phyloP scores from a whole-genome alignment of 257 asterid species.

The Jasminum sambac region DNA sequence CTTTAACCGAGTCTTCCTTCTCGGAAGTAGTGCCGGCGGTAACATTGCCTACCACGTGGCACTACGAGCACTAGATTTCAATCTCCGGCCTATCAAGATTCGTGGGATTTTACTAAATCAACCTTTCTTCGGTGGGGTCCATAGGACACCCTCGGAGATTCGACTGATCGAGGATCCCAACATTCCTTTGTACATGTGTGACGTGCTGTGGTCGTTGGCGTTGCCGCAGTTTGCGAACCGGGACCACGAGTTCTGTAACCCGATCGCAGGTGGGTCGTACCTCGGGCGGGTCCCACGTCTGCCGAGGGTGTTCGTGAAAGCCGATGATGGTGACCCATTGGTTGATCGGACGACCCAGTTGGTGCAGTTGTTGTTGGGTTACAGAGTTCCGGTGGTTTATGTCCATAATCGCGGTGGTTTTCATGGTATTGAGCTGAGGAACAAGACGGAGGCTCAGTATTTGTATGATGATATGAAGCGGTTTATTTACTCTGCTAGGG shows the following conservation, averaged over 20 bases:
- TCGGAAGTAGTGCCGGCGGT: constrained; percentile 43
- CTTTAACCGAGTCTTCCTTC: constrained; percentile 24
- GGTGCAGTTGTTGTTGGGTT: not conserved
- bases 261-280: constrained; percentile 24
- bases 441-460: constrained; percentile 19
- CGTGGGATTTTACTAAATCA: constrained; percentile 37
- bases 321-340: constrained; percentile 29
- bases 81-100: constrained; percentile 30
- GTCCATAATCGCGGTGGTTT: constrained; percentile 1
- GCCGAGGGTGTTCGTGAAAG: constrained; percentile 26
- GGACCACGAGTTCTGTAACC: constrained; percentile 38
- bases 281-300: constrained; percentile 25
- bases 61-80: constrained; percentile 19
- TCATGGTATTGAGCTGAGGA: constrained; percentile 16
- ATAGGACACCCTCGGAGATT: constrained; percentile 30
- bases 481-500: constrained; percentile 11
- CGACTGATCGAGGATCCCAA: constrained; percentile 23
- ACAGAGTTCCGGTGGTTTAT: not conserved
- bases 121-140: constrained; percentile 33
- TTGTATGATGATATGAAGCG: constrained; percentile 23
- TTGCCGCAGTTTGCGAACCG: constrained; percentile 24
- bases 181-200: constrained; percentile 25
- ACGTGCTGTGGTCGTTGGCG: constrained; percentile 33
- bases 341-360: constrained; percentile 22
- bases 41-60: constrained; percentile 34